Evolutionary conservation across 208 protist species (phyloP).

Genomic region (Herpetomonas samuelpessoai): DNA sequence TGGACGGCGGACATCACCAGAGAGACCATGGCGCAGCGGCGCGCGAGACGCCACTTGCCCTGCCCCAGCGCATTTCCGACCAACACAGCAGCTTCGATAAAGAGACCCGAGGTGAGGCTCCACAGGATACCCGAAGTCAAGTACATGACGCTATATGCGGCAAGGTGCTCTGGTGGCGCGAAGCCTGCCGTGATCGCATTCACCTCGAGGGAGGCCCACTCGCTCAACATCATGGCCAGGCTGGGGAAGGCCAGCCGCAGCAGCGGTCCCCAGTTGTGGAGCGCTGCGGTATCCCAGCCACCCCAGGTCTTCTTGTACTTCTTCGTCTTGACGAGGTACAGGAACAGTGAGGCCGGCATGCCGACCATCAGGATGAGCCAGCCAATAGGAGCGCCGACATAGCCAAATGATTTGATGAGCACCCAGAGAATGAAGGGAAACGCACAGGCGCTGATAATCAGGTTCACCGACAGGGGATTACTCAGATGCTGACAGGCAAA

Average conservation of each 20-base stretch:
- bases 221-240: constrained; percentile 79
- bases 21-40: constrained; percentile 42
- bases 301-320: constrained; percentile 76
- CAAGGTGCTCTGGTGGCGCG: constrained; percentile 48
- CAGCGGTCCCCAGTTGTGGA: constrained; percentile 60
- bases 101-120: constrained; percentile 61
- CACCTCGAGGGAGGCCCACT: constrained; percentile 75
- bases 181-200: constrained; percentile 70
- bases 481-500: constrained; percentile 76
- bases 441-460: constrained; percentile 39
- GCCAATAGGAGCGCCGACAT: constrained; percentile 45
- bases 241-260: constrained; percentile 62
- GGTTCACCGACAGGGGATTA: constrained; percentile 55
- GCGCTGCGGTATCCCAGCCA: constrained; percentile 52
- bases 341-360: constrained; percentile 48
- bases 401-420: constrained; percentile 49
- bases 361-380: constrained; percentile 62
- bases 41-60: constrained; percentile 40
- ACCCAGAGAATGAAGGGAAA: constrained; percentile 55
- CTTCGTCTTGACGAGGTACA: constrained; percentile 53
- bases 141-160: constrained; percentile 69
- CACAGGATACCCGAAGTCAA: constrained; percentile 60
- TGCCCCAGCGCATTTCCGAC: constrained; percentile 75
- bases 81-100: constrained; percentile 65
- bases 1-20: constrained; percentile 23